Percentiles rank a stretch among this genome's conserved stretches.
These are phyloP conservation scores for Hypericum perforatum DNA, from an alignment of 345 rosid species.

Conservation along the genomic window DNA sequence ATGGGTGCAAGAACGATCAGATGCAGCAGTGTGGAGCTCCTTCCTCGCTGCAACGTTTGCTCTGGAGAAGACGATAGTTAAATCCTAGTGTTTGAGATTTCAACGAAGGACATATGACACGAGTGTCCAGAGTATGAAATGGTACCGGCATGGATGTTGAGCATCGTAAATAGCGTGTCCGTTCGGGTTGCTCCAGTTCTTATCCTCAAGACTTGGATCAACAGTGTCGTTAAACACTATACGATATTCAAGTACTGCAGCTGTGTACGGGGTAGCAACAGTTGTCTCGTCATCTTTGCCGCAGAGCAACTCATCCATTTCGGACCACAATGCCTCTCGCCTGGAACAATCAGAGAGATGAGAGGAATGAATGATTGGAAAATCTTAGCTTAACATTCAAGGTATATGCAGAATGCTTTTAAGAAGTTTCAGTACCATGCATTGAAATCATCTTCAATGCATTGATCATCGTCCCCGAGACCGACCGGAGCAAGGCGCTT, in stretches of 20 bases:
- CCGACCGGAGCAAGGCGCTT: constrained; percentile 65
- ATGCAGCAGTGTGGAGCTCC: constrained; percentile 85
- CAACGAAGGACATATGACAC: neutral
- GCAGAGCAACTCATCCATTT: constrained; percentile 69
- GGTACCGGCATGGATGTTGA: constrained; percentile 91
- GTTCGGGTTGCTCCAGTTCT: constrained; percentile 55
- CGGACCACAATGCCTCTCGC: constrained; percentile 90
- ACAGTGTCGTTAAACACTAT: constrained; percentile 50
- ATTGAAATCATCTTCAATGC: constrained; percentile 91
- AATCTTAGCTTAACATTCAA: constrained; percentile 1
- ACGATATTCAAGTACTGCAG: constrained; percentile 84
- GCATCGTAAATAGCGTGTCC: constrained; percentile 70
- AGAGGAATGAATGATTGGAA: constrained; percentile 6
- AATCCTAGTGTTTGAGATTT: constrained; percentile 13
- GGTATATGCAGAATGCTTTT: constrained; percentile 6
- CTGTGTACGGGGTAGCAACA: constrained; percentile 81
- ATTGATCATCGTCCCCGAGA: constrained; percentile 97
- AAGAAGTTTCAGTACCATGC: constrained; percentile 80
- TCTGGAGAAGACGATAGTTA: constrained; percentile 28
- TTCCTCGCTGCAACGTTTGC: constrained; percentile 70
- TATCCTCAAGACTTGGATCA: constrained; percentile 33
- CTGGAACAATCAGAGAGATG: constrained; percentile 25
- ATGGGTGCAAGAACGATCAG: constrained; percentile 98
- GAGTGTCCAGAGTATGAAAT: neutral
- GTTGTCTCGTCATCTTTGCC: constrained; percentile 63